Conservation (phyloP, 2,329 filamentous ascomycete genomes). For the Monosporascus sp. region DNA sequence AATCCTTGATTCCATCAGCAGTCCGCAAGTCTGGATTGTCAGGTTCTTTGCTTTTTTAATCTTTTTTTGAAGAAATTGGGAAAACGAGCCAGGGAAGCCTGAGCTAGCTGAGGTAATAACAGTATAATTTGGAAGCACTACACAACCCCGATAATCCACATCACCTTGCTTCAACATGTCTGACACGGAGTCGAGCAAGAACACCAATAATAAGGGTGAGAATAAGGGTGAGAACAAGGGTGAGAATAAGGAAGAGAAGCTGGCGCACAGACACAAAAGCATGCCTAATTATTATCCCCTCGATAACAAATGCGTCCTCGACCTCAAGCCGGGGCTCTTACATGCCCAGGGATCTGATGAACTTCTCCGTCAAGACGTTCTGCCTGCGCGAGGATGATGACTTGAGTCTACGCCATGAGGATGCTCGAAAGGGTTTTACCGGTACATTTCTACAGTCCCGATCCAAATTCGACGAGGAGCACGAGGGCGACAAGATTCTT, state of each 20-base stretch:
- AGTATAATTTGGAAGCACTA: too few species aligned
- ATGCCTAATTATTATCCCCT: neutral
- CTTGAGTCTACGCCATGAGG: conserved; percentile 5
- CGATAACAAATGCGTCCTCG: neutral
- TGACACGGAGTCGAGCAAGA: neutral
- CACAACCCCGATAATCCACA: neutral
- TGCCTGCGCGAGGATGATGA: conserved; percentile 3
- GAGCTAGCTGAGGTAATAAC: too few species aligned
- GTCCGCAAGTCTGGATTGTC: too few species aligned
- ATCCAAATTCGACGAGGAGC: neutral
- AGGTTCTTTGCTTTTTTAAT: too few species aligned
- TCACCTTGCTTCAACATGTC: neutral
- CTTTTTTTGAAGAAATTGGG: too few species aligned
- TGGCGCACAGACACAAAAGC: neutral
- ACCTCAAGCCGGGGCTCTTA: conserved; percentile 5
- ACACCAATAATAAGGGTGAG: neutral
- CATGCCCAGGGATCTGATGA: conserved; percentile 13
- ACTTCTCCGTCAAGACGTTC: conserved; percentile 11
- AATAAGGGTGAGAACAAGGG: neutral
- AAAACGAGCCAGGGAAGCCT: too few species aligned
- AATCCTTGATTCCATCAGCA: too few species aligned
- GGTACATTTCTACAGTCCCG: neutral
- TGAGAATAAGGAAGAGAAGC: neutral
- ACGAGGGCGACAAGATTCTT: neutral
- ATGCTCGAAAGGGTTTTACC: conserved; percentile 1